Conservation (phyloP, 345 rosid species). For the Excoecaria agallocha region DNA sequence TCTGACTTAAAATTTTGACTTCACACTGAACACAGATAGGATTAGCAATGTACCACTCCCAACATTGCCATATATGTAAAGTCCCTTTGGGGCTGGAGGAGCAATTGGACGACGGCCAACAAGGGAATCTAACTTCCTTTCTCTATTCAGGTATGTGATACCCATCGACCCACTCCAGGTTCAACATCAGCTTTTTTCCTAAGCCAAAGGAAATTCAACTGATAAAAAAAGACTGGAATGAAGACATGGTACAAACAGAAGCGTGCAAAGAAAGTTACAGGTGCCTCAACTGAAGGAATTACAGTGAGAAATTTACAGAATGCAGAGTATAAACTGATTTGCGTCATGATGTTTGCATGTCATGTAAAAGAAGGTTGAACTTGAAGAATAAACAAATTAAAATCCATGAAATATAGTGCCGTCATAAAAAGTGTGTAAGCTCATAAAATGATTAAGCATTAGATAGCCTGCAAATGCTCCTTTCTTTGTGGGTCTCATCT, state of each 20-base stretch:
- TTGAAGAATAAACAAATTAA: neutral
- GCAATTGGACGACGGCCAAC: constrained; percentile 69
- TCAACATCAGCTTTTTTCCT: constrained; percentile 61
- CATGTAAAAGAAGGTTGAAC: neutral
- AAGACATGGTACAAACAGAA: constrained; percentile 4
- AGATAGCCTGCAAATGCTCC: neutral
- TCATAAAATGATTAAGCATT: neutral
- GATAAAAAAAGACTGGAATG: neutral
- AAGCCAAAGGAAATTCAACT: constrained; percentile 6
- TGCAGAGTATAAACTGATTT: neutral
- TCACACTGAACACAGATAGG: constrained; percentile 12
- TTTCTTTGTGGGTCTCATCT: neutral
- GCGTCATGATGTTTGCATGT: neutral
- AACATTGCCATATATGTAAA: constrained; percentile 85
- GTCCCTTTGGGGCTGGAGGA: constrained; percentile 86
- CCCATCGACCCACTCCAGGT: constrained; percentile 97
- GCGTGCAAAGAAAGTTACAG: neutral
- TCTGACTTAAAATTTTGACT: neutral
- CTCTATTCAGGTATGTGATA: constrained; percentile 86
- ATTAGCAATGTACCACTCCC: constrained; percentile 69
- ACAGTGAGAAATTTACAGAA: neutral
- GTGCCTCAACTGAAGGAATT: neutral
- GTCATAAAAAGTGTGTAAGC: neutral
- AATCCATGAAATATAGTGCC: neutral
- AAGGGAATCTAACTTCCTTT: constrained; percentile 70